Conservation (phyloP, 2,329 filamentous ascomycete genomes). For the Pseudogymnoascus sp. region DNA sequence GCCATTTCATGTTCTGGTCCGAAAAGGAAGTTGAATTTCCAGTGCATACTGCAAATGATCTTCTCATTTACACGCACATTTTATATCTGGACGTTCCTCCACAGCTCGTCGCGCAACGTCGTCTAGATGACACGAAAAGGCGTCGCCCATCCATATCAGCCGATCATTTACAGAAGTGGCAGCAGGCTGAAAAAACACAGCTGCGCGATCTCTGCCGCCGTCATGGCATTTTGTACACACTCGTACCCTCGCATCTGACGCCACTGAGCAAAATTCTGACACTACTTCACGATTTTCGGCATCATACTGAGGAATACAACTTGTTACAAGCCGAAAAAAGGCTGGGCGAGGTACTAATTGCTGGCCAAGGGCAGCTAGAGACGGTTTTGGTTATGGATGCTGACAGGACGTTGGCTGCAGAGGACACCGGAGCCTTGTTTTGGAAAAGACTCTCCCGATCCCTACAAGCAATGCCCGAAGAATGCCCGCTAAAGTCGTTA, state of each 20-base stretch:
- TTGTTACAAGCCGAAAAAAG: no score
- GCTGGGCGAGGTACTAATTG: no score
- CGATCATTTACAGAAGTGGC: conserved; percentile 39
- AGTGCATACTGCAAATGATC: conserved; percentile 40
- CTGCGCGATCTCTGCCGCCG: conserved; percentile 38
- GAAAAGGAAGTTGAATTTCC: conserved; percentile 28
- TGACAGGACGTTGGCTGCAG: conserved; percentile 45
- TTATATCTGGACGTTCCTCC: conserved; percentile 44
- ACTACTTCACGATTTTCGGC: no score
- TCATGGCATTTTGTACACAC: conserved; percentile 31
- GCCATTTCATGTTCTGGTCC: conserved; percentile 49
- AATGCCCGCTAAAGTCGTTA: conserved; percentile 34
- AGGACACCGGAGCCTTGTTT: conserved; percentile 45
- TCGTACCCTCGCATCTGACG: no score
- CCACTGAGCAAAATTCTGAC: no score
- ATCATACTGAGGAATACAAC: no score
- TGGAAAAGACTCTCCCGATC: conserved; percentile 32
- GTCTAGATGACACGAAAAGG: conserved; percentile 32
- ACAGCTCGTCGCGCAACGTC: conserved; percentile 32
- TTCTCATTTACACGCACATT: conserved; percentile 47
- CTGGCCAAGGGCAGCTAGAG: conserved; percentile 22
- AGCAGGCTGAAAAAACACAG: conserved; percentile 35
- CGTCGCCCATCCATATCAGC: conserved; percentile 30
- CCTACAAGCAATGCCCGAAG: conserved; percentile 1
- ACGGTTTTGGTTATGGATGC: conserved; percentile 50